Evolutionary conservation across 2,329 filamentous ascomycete species (phyloP).

Genomic region (Ascocoryne sarcoides): DNA sequence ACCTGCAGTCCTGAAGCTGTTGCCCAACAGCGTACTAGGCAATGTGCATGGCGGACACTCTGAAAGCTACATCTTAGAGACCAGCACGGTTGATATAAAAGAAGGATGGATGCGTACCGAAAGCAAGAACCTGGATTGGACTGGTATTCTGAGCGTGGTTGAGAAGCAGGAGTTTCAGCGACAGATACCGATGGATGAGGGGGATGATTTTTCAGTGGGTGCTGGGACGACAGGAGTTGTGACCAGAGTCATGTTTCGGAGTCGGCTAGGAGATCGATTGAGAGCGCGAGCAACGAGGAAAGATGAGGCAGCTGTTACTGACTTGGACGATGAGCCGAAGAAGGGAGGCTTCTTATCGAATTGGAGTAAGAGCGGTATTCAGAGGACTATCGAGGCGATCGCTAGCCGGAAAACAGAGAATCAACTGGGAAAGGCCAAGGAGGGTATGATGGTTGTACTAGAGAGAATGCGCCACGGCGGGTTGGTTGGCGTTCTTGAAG

Average conservation of each 20-base stretch:
- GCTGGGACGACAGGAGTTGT: slow-evolving; percentile 52
- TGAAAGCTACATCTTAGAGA: slow-evolving; percentile 73
- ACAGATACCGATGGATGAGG: slow-evolving; percentile 17
- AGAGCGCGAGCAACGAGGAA: slow-evolving; percentile 30
- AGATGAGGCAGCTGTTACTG: slow-evolving; percentile 31
- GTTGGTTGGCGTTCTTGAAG: slow-evolving; percentile 60
- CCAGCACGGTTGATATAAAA: slow-evolving; percentile 67
- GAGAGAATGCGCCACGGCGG: slow-evolving; percentile 61
- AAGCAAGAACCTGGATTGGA: slow-evolving; percentile 74
- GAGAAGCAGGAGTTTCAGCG: slow-evolving; percentile 62
- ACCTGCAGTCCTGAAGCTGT: slow-evolving; percentile 62
- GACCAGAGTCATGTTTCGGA: slow-evolving; percentile 67
- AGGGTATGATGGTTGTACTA: slow-evolving; percentile 76
- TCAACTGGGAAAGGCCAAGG: slow-evolving; percentile 70
- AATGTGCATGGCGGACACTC: slow-evolving; percentile 50
- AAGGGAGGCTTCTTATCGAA: slow-evolving; percentile 42
- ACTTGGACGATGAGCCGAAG: slow-evolving; percentile 34
- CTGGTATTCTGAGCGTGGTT: slow-evolving; percentile 68
- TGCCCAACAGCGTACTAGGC: slow-evolving; percentile 52
- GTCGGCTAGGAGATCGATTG: slow-evolving; percentile 57
- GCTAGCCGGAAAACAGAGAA: slow-evolving; percentile 69
- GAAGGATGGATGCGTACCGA: slow-evolving; percentile 79
- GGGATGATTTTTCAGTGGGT: slow-evolving; percentile 20
- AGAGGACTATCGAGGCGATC: slow-evolving; percentile 71
- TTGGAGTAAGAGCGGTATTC: slow-evolving; percentile 63